Percentiles rank a stretch among this genome's conserved stretches.
Conservation (phyloP, 2,329 filamentous ascomycete species). For the Cordyceps javanica region DNA sequence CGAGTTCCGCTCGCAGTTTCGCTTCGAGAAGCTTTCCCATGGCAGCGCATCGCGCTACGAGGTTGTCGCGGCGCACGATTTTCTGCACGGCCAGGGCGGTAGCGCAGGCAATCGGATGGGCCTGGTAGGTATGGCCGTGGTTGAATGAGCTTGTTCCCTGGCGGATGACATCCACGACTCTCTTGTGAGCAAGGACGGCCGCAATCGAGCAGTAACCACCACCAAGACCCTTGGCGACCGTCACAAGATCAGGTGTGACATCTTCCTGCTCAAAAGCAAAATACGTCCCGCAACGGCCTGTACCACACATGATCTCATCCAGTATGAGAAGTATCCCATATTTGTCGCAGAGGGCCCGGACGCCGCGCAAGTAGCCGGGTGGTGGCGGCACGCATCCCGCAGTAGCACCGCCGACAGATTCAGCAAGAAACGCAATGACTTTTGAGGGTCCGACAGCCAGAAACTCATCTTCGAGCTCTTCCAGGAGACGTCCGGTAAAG, state of each 20-base stretch:
- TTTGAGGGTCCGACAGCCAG: constrained; percentile 37
- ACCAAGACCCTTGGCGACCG: constrained; percentile 53
- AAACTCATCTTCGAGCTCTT: constrained; percentile 43
- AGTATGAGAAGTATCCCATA: constrained; percentile 50
- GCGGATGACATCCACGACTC: constrained; percentile 43
- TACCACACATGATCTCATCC: constrained; percentile 63
- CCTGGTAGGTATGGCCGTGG: constrained; percentile 51
- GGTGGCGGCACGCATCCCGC: constrained; percentile 46
- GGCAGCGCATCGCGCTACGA: constrained; percentile 26
- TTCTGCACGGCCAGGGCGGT: constrained; percentile 32
- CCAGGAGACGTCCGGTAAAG: constrained; percentile 34
- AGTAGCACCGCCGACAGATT: constrained; percentile 43
- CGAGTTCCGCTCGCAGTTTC: constrained; percentile 22
- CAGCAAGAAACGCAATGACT: constrained; percentile 43
- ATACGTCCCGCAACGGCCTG: constrained; percentile 50
- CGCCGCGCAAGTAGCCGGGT: constrained; percentile 47
- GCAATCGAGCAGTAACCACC: constrained; percentile 51
- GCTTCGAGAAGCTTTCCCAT: constrained; percentile 26
- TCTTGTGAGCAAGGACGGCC: constrained; percentile 43
- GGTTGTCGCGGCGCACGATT: constrained; percentile 28
- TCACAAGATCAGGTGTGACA: constrained; percentile 47
- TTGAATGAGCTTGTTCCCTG: constrained; percentile 42
- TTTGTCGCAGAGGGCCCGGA: constrained; percentile 47
- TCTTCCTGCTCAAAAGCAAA: constrained; percentile 34
- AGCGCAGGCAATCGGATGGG: constrained; percentile 31